Base-by-base conservation (phyloP, 169 alveolate genomes). In the Sarcocystis neurona region DNA sequence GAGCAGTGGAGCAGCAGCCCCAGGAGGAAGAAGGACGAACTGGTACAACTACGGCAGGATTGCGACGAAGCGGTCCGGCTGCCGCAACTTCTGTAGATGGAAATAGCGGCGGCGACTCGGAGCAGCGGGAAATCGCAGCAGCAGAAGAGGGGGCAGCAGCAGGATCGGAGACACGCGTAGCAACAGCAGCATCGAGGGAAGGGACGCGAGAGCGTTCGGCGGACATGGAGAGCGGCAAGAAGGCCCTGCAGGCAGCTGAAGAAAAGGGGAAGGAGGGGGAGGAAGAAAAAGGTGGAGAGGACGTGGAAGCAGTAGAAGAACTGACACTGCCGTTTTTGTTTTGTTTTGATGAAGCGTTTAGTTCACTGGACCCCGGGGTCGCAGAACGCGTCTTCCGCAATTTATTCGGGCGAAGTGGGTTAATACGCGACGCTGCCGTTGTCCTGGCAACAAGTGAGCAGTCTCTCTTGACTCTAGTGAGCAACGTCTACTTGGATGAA, bases 271-370 rank as follows among this genome's bases (percentile, higher is more conserved):
- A n/a, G n/a, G n/a, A n/a, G n/a, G n/a, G n/a, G n/a, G n/a, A n/a
- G n/a, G n/a, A n/a, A n/a, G n/a, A n/a, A n/a, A n/a, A n/a, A n/a
- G n/a, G n/a, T n/a, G n/a, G n/a, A n/a, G n/a, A n/a, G n/a, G n/a
- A n/a, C n/a, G n/a, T n/a, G n/a, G n/a, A n/a, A n/a, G n/a, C n/a
- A n/a, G n/a, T n/a, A n/a, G n/a, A n/a, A n/a, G n/a, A n/a, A n/a
- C n/a, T n/a, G n/a, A n/a, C n/a, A n/a, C 12, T 72, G 39, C 41
- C 82, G 47, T 70, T 46, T n/a, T 44, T 85, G 58, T 47, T 72
- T 5, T 85, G 90, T 34, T 85, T 85, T 44, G 90, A 85, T 46
- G 90, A 85, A 23, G 47, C 85, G 47, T 85, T 85, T 60, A 85
- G 72, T 56, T 44, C 72, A 58, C 84, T 85, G 39, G 90, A 85